Evolutionary conservation across 2,329 filamentous ascomycete species (phyloP), one percentile per base, ranked within the genome.

Genomic region (Diaporthe vexans): DNA sequence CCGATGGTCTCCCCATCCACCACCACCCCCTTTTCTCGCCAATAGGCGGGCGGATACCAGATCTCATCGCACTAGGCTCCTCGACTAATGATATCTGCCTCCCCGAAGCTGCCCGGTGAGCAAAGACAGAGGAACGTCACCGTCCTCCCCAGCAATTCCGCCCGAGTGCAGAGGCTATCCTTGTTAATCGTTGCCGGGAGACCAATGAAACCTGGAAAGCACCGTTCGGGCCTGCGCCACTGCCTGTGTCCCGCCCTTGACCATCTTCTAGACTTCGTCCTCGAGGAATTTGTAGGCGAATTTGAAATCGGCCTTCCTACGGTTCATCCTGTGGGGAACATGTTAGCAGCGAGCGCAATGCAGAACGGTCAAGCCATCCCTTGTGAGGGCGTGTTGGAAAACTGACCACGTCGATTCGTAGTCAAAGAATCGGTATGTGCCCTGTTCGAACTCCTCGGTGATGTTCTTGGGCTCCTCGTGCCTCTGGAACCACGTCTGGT

Each of bases 381-480:
- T 52, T 21, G 15, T 13, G 11, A 37, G 11, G 59, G 21, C 21
- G 46, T n/a, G 10, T 21, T 26, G 26, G 51, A 17, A 21, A 10
- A 71, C 94, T 85, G 86, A 98, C 97, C 97, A 99, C 81, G 97
- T 99, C 84, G 94, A 97, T 86, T 99, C 97, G 82, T 99, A 99
- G 85, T 99, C 97, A 84, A 99, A 99, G 88, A 99, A 99, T 68
- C 97, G 93, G 87, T 99, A 99, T 33, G 97, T 99, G 76, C 97
- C 97, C 85, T 99, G 97, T 86, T 99, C 97, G 81, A 95, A 98
- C 85, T 99, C 97, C 84, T 99, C 97, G 0, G 97, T 98, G 81
- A 99, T 99, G 79, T 92, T 95, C 88, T 99, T 99, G 24, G 97
- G 97, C 86, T 99, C 97, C 82, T 99, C 97, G 78, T 99, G 97